Evolutionary conservation across 2,329 filamentous ascomycete species (phyloP).

Genomic region (Ophiostoma piceae): DNA sequence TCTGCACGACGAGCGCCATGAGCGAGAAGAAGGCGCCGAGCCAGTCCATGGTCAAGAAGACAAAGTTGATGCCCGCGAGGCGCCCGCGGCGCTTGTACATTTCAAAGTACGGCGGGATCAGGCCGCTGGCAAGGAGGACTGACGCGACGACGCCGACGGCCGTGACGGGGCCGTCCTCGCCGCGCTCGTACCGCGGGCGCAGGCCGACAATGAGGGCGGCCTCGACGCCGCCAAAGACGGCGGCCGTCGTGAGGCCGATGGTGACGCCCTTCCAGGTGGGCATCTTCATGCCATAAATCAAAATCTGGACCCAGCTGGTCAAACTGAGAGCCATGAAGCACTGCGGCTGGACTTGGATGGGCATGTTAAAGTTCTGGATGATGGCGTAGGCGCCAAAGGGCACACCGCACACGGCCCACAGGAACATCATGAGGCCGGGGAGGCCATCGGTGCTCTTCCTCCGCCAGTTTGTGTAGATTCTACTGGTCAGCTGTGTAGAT

Average conservation of each 20-base stretch:
- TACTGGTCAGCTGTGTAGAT: neutral
- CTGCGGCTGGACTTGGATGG: conserved; percentile 42
- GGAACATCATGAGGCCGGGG: conserved; percentile 55
- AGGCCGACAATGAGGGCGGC: conserved; percentile 53
- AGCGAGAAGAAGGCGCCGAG: conserved; percentile 59
- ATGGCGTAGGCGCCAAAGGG: conserved; percentile 40
- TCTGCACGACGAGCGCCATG: conserved; percentile 56
- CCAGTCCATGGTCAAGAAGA: conserved; percentile 57
- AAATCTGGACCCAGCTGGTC: conserved; percentile 38
- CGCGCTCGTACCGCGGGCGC: conserved; percentile 50
- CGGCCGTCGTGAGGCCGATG: conserved; percentile 38
- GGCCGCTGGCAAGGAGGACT: conserved; percentile 50
- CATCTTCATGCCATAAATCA: conserved; percentile 40
- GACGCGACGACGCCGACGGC: conserved; percentile 55
- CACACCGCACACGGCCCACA: conserved; percentile 52
- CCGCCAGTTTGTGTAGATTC: conserved; percentile 58
- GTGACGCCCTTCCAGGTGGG: conserved; percentile 42
- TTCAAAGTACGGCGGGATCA: conserved; percentile 58
- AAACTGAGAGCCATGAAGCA: conserved; percentile 39
- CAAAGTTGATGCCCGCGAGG: conserved; percentile 55
- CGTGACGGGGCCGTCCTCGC: conserved; percentile 49
- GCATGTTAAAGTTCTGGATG: conserved; percentile 41
- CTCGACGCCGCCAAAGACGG: conserved; percentile 50
- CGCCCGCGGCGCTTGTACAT: conserved; percentile 56
- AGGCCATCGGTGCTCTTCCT: conserved; percentile 58